Conservation (phyloP, 2,329 filamentous ascomycete genomes). For the Elsinoe necatrix region DNA sequence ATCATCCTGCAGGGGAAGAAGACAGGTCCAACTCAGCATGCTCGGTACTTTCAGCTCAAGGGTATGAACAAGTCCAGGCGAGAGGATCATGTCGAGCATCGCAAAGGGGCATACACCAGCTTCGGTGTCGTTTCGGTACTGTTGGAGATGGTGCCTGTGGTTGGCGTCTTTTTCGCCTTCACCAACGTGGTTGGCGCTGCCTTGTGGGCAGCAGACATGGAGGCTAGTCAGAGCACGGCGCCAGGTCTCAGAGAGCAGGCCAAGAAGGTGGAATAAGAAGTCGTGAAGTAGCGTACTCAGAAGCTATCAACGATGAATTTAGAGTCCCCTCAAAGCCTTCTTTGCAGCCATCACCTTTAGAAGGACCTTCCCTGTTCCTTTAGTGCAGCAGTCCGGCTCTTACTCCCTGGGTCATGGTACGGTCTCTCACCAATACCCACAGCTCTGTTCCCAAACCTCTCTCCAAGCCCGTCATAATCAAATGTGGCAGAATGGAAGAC, state of each 20-base stretch:
- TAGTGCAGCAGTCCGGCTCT: conserved; percentile 38
- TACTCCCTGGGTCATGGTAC: conserved; percentile 46
- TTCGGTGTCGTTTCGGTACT: conserved; percentile 72
- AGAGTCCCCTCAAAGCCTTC: too few relatives aligned
- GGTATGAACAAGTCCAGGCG: conserved; percentile 60
- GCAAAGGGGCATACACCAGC: conserved; percentile 65
- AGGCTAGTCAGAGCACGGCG: conserved; percentile 27
- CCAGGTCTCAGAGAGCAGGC: conserved; percentile 28
- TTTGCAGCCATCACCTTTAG: background rate
- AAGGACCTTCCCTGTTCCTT: background rate
- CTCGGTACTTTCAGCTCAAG: conserved; percentile 85
- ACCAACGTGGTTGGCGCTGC: conserved; percentile 89
- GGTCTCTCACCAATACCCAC: conserved; percentile 50
- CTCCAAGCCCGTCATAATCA: conserved; percentile 50
- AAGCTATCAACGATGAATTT: background rate
- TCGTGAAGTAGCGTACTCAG: background rate
- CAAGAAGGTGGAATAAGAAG: conserved; percentile 20
- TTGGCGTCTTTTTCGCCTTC: conserved; percentile 76
- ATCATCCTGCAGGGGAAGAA: conserved; percentile 58
- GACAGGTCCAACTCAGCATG: conserved; percentile 46
- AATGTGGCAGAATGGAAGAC: conserved; percentile 54
- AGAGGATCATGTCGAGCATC: conserved; percentile 59
- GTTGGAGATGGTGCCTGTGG: conserved; percentile 76
- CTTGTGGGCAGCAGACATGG: conserved; percentile 70
- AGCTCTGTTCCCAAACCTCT: conserved; percentile 44